Conservation (phyloP, 2,329 filamentous ascomycete species). For the Alternaria angustiovoidea region DNA sequence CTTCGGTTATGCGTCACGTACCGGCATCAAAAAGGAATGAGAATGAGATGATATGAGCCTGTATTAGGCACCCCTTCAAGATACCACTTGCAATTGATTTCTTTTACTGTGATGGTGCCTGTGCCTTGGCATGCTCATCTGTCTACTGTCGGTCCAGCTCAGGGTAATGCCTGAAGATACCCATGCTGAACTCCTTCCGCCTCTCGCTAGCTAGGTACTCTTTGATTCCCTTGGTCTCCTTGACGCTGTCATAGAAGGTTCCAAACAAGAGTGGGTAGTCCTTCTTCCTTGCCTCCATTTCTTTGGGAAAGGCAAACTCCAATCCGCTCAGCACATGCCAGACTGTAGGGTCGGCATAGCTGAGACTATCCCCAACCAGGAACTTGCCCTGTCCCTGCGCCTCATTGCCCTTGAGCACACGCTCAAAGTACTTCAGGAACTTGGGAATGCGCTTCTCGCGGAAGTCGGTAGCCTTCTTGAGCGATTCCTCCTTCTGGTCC, state of each 20-base stretch:
- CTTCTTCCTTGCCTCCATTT: constrained; percentile 63
- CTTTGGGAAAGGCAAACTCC: constrained; percentile 74
- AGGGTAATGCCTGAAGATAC: constrained; percentile 76
- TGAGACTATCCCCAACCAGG: constrained; percentile 70
- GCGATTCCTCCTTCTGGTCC: constrained; percentile 74
- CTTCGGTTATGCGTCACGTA: constrained; percentile 52
- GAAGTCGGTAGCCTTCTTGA: constrained; percentile 66
- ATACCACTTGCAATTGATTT: constrained; percentile 51
- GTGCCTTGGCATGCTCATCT: background rate
- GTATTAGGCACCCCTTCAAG: constrained; percentile 38
- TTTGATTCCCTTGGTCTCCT: constrained; percentile 69
- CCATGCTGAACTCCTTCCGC: constrained; percentile 67
- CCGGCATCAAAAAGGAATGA: constrained; percentile 51
- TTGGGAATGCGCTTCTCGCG: constrained; percentile 72
- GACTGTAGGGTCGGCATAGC: constrained; percentile 76
- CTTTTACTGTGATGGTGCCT: constrained; percentile 36
- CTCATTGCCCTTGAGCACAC: constrained; percentile 67
- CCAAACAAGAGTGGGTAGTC: constrained; percentile 70
- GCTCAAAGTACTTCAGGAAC: constrained; percentile 75
- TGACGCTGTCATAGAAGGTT: constrained; percentile 68
- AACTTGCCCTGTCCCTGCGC: constrained; percentile 67
- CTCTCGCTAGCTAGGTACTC: constrained; percentile 73
- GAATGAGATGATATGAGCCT: constrained; percentile 50
- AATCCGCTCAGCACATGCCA: constrained; percentile 70
- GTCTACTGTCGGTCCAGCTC: constrained; percentile 68